Conservation (phyloP, 257 asterid genomes). For the Solanum paucissectum region DNA sequence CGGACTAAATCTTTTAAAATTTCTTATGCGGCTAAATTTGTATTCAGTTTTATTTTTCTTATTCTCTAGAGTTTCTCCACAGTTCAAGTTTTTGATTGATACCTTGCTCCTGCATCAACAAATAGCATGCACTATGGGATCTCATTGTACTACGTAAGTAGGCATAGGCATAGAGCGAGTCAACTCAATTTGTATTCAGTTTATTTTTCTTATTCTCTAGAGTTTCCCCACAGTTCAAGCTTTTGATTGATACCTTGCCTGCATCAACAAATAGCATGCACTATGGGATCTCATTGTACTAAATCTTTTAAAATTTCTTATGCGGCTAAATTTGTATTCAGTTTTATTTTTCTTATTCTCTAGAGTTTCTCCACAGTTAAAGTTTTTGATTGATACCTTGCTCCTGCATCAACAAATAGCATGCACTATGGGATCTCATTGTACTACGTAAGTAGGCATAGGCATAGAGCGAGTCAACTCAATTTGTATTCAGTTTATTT, state of each 20-base stretch:
- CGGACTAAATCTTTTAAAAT: not conserved
- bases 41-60: not conserved
- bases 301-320: too few species aligned
- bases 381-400: too few species aligned
- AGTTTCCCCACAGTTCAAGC: not conserved
- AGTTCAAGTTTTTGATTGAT: not conserved
- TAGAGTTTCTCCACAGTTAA: too few species aligned
- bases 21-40: not conserved
- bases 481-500: too few species aligned
- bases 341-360: too few species aligned
- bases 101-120: not conserved
- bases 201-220: not conserved
- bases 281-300: not conserved
- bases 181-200: too few species aligned
- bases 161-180: too few species aligned
- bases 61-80: not conserved
- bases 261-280: not conserved
- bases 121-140: not conserved
- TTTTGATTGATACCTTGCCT: not conserved
- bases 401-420: too few species aligned
- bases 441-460: too few species aligned
- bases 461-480: too few species aligned
- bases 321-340: too few species aligned
- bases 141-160: not conserved
- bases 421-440: too few species aligned